phyloP scores from a whole-genome alignment of 1,284 basidiomycete species.

The Malassezia pachydermatis region DNA sequence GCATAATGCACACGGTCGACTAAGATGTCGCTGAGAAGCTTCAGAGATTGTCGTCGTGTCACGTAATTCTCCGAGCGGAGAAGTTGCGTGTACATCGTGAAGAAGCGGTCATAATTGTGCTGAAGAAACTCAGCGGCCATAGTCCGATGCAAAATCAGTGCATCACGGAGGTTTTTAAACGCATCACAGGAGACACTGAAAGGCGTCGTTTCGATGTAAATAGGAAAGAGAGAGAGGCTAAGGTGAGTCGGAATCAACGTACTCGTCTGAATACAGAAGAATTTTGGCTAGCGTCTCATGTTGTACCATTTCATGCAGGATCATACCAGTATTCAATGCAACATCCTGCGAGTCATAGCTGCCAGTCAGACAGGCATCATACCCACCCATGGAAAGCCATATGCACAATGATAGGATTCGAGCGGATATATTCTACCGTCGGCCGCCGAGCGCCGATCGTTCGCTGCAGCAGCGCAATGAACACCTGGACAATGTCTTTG shows the following conservation, averaged over 20 bases:
- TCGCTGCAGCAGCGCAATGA: conserved; percentile 83
- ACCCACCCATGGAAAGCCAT: conserved; percentile 60
- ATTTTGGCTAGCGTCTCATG: conserved; percentile 85
- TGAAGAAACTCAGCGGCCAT: conserved; percentile 96
- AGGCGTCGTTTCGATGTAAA: conserved; percentile 93
- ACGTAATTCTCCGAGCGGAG: conserved; percentile 92
- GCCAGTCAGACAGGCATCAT: no score
- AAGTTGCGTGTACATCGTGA: conserved; percentile 81
- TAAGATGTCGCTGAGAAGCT: conserved; percentile 91
- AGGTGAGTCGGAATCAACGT: conserved; percentile 2
- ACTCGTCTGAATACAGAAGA: conserved; percentile 72
- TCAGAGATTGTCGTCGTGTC: conserved; percentile 97
- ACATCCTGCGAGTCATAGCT: conserved; percentile 92
- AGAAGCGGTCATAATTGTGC: conserved; percentile 95
- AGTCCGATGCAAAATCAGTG: conserved; percentile 78
- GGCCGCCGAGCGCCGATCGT: conserved; percentile 87
- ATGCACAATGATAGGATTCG: conserved; percentile 78
- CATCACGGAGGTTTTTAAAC: conserved; percentile 76
- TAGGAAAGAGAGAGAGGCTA: conserved; percentile 84
- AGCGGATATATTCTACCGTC: conserved; percentile 83
- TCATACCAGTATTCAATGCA: conserved; percentile 95
- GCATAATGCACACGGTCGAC: conserved; percentile 94
- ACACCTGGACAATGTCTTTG: conserved; percentile 94
- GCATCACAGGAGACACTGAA: conserved; percentile 98
- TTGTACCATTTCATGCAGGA: conserved; percentile 88